phyloP scores from a whole-genome alignment of 768 basidiomycete genomes.

The Mycena chlorophos region DNA sequence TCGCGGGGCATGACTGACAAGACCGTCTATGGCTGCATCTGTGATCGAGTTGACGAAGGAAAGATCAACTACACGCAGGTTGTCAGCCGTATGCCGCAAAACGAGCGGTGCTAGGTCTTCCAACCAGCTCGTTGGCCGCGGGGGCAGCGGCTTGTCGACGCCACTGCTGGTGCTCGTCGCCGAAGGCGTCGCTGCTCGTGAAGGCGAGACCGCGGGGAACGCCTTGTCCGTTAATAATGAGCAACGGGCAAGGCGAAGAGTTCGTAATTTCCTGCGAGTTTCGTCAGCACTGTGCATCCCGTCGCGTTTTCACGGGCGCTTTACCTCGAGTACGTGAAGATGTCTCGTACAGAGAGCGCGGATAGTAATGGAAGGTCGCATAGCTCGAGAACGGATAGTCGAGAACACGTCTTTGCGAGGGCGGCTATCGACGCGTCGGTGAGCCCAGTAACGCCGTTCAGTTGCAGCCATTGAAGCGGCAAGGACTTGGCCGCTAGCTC shows the following conservation, averaged over 20 bases:
- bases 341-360: conserved; percentile 66
- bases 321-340: conserved; percentile 78
- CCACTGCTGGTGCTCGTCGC: conserved; percentile 23
- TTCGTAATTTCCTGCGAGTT: conserved; percentile 60
- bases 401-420: conserved; percentile 72
- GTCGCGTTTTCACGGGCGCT: conserved; percentile 13
- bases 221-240: conserved; percentile 73
- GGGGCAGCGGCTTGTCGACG: conserved; percentile 54
- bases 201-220: conserved; percentile 78
- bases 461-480: conserved; percentile 70
- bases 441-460: conserved; percentile 68
- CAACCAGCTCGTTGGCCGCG: conserved; percentile 58
- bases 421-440: conserved; percentile 62
- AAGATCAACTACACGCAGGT: conserved; percentile 78
- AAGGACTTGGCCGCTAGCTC: conserved; percentile 69
- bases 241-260: conserved; percentile 78
- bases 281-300: conserved; percentile 10
- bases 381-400: conserved; percentile 81
- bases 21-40: conserved; percentile 74
- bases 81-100: conserved; percentile 64
- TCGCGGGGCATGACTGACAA: conserved; percentile 72
- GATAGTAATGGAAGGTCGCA: conserved; percentile 69
- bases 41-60: conserved; percentile 67
- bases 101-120: conserved; percentile 63
- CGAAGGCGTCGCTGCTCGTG: conserved; percentile 32